Conservation (phyloP, 139 green algal species). For the Chlorella sp. region DNA sequence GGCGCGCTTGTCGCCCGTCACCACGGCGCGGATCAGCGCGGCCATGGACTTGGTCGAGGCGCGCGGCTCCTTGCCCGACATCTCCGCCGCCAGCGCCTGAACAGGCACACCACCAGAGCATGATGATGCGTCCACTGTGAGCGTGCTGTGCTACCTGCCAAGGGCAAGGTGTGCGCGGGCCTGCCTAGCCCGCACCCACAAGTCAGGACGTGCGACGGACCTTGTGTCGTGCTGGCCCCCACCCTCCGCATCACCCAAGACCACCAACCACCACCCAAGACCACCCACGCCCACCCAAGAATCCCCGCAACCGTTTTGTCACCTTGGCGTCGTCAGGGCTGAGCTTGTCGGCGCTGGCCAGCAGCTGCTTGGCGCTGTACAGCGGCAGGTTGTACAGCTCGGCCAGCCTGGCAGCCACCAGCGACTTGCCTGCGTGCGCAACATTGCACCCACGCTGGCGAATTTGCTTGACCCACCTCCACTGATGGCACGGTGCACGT, state of each 20-base stretch:
- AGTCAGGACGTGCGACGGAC: too few species aligned
- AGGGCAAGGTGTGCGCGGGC: too few species aligned
- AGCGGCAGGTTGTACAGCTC: conserved; percentile 21
- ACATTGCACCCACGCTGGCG: neutral
- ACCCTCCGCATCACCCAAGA: too few species aligned
- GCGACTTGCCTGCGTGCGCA: conserved; percentile 3
- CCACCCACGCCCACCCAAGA: too few species aligned
- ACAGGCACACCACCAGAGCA: neutral
- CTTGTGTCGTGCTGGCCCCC: too few species aligned
- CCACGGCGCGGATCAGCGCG: conserved; percentile 10
- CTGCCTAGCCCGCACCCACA: too few species aligned
- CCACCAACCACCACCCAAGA: too few species aligned
- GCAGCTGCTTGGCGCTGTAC: conserved; percentile 24
- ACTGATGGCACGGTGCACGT: too few species aligned
- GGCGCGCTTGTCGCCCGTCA: neutral
- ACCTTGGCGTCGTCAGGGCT: conserved; percentile 11
- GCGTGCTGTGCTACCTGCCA: too few species aligned
- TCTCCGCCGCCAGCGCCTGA: conserved; percentile 11
- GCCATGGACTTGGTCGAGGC: conserved; percentile 23
- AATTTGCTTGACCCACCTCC: too few species aligned
- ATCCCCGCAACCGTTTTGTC: too few species aligned
- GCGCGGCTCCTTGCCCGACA: conserved; percentile 17
- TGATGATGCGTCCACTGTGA: too few species aligned
- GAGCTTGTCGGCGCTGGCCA: conserved; percentile 21
- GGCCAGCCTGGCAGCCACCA: conserved; percentile 10